Conservation (phyloP, 2,329 filamentous ascomycete genomes). For the Fusarium longipes region DNA sequence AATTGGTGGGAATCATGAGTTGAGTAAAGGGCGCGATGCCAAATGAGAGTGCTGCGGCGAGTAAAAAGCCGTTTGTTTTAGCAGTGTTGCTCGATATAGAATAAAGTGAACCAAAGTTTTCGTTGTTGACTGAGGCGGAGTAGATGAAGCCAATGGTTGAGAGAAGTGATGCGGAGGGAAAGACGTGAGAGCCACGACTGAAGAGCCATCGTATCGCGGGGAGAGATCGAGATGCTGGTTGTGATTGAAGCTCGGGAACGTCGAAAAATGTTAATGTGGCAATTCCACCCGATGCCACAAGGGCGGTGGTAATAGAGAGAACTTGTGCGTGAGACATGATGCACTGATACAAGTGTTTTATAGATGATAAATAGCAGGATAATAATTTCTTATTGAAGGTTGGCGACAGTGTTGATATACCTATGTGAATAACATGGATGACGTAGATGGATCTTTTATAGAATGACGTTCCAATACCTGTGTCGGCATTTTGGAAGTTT, state of each 20-base stretch:
- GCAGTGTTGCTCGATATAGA: neutral
- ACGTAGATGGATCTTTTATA: neutral
- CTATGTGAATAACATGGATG: neutral
- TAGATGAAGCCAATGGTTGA: neutral
- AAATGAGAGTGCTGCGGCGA: neutral
- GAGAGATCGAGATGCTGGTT: constrained; percentile 1
- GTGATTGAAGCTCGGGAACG: constrained; percentile 14
- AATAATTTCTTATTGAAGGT: too few species aligned
- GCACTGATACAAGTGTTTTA: too few species aligned
- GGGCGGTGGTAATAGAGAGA: neutral
- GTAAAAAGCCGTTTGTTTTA: neutral
- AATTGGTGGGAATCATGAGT: constrained; percentile 14
- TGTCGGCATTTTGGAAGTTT: constrained; percentile 1
- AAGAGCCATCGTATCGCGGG: neutral
- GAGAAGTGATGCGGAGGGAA: neutral
- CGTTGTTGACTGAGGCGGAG: neutral
- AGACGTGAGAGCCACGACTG: constrained; percentile 4
- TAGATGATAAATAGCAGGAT: too few species aligned
- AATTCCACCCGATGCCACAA: constrained; percentile 13
- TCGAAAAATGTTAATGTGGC: constrained; percentile 12
- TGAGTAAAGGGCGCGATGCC: constrained; percentile 9
- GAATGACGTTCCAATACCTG: neutral
- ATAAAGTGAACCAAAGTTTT: fast-evolving
- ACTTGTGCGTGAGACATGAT: neutral
- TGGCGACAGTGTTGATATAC: too few species aligned